Percentiles rank a stretch among this genome's conserved stretches.
Conservation (phyloP, 306 rosid genomes). For the Cucumis sativus region DNA sequence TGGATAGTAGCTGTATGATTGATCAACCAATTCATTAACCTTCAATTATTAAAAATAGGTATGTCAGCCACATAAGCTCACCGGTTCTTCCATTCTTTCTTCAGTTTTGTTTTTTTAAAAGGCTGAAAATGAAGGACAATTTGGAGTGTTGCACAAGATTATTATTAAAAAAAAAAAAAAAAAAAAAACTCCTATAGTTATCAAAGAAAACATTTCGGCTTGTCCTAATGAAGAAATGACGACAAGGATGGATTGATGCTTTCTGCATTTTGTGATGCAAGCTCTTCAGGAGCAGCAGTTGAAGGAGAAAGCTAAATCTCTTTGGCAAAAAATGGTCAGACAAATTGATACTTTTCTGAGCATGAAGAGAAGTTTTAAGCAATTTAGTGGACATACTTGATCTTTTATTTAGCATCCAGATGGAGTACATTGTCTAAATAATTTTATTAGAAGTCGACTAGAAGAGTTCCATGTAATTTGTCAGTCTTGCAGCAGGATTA, state of each 20-base stretch:
- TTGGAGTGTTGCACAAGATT: background rate
- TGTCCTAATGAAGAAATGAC: background rate
- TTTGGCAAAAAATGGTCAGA: background rate
- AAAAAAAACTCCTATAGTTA: background rate
- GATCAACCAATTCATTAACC: constrained; percentile 33
- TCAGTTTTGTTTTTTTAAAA: background rate
- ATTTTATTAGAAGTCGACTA: background rate
- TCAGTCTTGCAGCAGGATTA: background rate
- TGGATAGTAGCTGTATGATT: constrained; percentile 31
- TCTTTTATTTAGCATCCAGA: background rate
- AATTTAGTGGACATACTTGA: background rate
- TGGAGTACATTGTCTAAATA: background rate
- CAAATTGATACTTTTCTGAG: background rate
- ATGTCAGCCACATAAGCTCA: constrained; percentile 3
- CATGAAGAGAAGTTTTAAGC: background rate
- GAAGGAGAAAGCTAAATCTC: constrained; percentile 2
- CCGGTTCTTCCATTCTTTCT: background rate
- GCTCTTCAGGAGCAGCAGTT: background rate
- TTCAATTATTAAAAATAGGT: constrained; percentile 10
- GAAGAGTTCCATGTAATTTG: background rate
- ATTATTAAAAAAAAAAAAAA: background rate
- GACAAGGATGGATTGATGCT: background rate
- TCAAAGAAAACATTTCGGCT: background rate
- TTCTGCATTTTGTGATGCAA: background rate
- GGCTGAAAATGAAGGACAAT: background rate